phyloP scores from a whole-genome alignment of 169 alveolate genomes.

The Plasmodium adleri region DNA sequence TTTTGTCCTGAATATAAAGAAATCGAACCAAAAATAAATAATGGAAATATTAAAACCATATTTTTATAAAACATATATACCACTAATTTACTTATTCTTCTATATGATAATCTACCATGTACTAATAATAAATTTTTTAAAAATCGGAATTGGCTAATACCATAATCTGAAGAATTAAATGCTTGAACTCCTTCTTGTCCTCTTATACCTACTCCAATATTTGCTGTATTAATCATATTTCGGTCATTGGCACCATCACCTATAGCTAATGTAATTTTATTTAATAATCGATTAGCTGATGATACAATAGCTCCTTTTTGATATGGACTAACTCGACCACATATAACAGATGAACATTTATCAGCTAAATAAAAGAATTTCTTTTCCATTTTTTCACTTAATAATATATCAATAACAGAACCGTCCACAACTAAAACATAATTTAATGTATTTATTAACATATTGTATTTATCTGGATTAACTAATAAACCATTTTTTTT shows the following conservation, averaged over 20 bases:
- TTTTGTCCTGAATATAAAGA: constrained; percentile 96
- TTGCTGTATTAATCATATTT: constrained; percentile 98
- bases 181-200: constrained; percentile 99
- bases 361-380: constrained; percentile 77
- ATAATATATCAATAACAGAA: constrained; percentile 29
- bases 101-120: constrained; percentile 94
- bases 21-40: constrained; percentile 93
- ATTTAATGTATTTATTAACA: constrained; percentile 14
- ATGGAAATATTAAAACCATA: constrained; percentile 94
- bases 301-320: constrained; percentile 90
- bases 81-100: constrained; percentile 94
- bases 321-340: constrained; percentile 83
- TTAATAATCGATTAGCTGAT: constrained; percentile 80
- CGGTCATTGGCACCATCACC: constrained; percentile 99
- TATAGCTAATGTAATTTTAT: constrained; percentile 90
- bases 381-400: constrained; percentile 74
- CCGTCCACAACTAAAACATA: constrained; percentile 74
- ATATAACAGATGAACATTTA: constrained; percentile 77
- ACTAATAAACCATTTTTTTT: constrained; percentile 28
- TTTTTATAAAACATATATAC: constrained; percentile 98
- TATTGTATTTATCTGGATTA: constrained; percentile 44
- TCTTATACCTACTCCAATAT: constrained; percentile 97
- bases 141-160: constrained; percentile 90
- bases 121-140: constrained; percentile 88
- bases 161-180: constrained; percentile 92